Evolutionary conservation across 257 asterid genomes (phyloP), one percentile per base, ranked within the genome.

Genomic region (Paraleonurus japonicus): DNA sequence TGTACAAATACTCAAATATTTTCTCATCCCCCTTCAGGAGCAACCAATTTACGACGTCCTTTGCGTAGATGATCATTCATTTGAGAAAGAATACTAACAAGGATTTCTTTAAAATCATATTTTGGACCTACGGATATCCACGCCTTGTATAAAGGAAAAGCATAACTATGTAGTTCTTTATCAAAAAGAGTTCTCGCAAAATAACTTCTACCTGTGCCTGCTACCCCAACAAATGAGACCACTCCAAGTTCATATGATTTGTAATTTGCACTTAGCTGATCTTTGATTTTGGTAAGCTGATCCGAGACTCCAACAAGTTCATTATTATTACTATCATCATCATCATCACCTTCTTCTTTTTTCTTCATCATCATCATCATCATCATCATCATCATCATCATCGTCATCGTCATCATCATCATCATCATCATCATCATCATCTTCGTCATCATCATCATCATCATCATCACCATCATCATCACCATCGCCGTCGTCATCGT

Each of bases 271-370:
- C 11, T 41, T 8, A 65, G 39, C 20, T 41, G 37, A 23, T 24
- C 24, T 23, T 30, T 23, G 39, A 65, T 61, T n/a, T 26, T 13
- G 0, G 5, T 20, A 26, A 33, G 23, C 3, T 23, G 19, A 28
- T 41, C 47, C 8, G 45, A 24, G 5, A 69, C 37, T 15, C 74
- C 74, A 39, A 69, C 17, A 10, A 69, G n/a, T 22, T 55, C 11
- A 0, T 26, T 35, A 3, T 54, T 22, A 5, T 37, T 43, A 3
- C 57, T 58, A 13, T 17, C 66, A 35, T 23, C 55, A 67, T 50
- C 45, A 28, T 6, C 23, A 20, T 30, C 65, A 11, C 54, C 41
- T 3, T 57, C 64, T 0, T 59, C 60, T 5, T 70, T n/a, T n/a
- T n/a, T n/a, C n/a, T n/a, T n/a, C n/a, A n/a, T n/a, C n/a, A n/a